Conservation (phyloP, 805 yeast species). For the Candida piceae region DNA sequence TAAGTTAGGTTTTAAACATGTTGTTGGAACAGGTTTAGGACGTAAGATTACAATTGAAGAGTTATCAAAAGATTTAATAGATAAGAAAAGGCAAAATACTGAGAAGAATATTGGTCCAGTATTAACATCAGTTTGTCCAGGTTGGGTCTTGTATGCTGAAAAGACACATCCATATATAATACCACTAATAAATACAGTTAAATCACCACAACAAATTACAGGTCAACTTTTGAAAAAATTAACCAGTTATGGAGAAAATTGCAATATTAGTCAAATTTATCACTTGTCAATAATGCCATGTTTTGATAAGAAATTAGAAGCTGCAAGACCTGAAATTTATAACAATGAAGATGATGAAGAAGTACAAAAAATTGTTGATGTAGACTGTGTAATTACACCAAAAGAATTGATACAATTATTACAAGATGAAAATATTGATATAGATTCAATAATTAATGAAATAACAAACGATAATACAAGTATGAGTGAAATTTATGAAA, state of each 20-base stretch:
- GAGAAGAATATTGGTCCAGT: no score
- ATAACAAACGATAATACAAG: constrained; percentile 11
- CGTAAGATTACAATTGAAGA: constrained; percentile 56
- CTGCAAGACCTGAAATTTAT: constrained; percentile 67
- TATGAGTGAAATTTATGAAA: constrained; percentile 14
- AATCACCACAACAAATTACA: constrained; percentile 92
- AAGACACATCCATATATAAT: constrained; percentile 88
- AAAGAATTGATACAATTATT: constrained; percentile 75
- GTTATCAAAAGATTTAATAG: constrained; percentile 38
- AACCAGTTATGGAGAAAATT: constrained; percentile 31
- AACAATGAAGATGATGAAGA: constrained; percentile 12
- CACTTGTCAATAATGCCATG: constrained; percentile 94
- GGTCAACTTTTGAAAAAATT: constrained; percentile 68
- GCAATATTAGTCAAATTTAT: constrained; percentile 40
- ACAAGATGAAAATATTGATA: constrained; percentile 44
- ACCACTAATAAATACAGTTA: constrained; percentile 64
- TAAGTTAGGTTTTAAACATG: constrained; percentile 61
- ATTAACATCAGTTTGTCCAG: constrained; percentile 82
- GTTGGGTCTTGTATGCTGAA: constrained; percentile 94
- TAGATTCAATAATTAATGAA: constrained; percentile 22
- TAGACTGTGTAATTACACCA: constrained; percentile 93
- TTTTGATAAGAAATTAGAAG: constrained; percentile 93
- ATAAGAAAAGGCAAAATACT: constrained; percentile 7
- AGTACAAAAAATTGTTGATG: constrained; percentile 43
- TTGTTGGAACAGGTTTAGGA: constrained; percentile 84